phyloP scores from a whole-genome alignment of 2,329 filamentous ascomycete genomes.

The Alternaria novae-zelandiae region DNA sequence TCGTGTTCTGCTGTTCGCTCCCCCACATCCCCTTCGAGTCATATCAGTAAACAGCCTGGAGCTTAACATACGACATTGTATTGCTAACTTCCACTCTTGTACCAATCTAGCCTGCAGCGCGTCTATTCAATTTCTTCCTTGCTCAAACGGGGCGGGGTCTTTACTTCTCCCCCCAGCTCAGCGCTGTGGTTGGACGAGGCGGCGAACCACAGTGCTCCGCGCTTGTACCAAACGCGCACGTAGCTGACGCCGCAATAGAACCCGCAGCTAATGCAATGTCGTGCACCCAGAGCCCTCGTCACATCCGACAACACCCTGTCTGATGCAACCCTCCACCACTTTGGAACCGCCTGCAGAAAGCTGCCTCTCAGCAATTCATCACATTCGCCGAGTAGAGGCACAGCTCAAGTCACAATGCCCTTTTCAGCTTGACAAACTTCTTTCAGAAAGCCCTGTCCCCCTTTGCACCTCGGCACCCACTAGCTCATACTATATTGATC shows the following conservation, averaged over 20 bases:
- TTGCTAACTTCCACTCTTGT: background rate
- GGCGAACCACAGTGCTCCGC: background rate
- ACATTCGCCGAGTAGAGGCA: background rate
- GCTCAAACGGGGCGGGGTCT: background rate
- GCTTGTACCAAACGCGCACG: background rate
- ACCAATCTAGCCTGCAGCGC: background rate
- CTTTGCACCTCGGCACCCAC: background rate
- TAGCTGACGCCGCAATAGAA: background rate
- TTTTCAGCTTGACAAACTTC: background rate
- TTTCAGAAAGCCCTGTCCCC: background rate
- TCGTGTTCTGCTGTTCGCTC: background rate
- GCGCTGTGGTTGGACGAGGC: background rate
- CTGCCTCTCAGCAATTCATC: background rate
- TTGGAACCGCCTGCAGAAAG: background rate
- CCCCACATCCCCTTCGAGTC: background rate
- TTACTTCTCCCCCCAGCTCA: background rate
- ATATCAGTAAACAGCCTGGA: background rate
- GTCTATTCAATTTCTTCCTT: background rate
- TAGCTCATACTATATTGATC: constrained; percentile 1
- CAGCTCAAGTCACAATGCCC: background rate
- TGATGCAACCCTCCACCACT: background rate
- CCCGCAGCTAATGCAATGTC: background rate
- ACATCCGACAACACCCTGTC: background rate
- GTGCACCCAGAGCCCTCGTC: background rate
- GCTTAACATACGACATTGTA: background rate